phyloP scores from a whole-genome alignment of 2,329 filamentous ascomycete genomes.

The Penicillium sp. region DNA sequence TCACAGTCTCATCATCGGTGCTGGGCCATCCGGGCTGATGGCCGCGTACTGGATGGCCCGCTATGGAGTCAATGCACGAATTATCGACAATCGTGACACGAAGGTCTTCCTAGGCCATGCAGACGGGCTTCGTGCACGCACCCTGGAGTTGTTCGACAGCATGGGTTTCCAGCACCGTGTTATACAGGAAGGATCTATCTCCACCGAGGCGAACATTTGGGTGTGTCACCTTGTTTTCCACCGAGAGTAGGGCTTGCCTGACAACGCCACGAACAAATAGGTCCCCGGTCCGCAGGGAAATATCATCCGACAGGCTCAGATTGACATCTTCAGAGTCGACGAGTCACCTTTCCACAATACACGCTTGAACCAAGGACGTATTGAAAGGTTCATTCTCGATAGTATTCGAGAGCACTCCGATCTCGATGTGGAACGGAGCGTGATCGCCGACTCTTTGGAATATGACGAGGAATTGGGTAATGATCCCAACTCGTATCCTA shows the following conservation, averaged over 20 bases:
- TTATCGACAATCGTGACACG: constrained; percentile 40
- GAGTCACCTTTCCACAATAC: constrained; percentile 54
- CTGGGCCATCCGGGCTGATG: constrained; percentile 44
- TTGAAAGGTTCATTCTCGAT: constrained; percentile 60
- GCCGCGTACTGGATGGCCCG: constrained; percentile 45
- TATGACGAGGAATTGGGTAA: constrained; percentile 47
- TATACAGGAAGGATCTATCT: constrained; percentile 59
- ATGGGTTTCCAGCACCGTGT: constrained; percentile 59
- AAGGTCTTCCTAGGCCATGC: constrained; percentile 29
- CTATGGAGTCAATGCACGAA: constrained; percentile 42
- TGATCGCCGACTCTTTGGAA: constrained; percentile 49
- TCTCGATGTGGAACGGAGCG: constrained; percentile 51
- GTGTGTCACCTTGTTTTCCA: constrained; percentile 3
- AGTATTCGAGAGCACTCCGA: constrained; percentile 49
- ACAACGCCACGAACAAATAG: constrained; percentile 1
- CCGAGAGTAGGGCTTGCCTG: neutral
- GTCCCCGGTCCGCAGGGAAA: constrained; percentile 44
- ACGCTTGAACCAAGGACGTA: constrained; percentile 61
- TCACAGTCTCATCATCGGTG: constrained; percentile 39
- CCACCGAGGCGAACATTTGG: constrained; percentile 56
- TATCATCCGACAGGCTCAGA: constrained; percentile 52
- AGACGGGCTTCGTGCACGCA: constrained; percentile 17
- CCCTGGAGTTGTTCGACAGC: constrained; percentile 53
- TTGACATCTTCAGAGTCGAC: constrained; percentile 53
- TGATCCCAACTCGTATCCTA: constrained; percentile 47